Evolutionary conservation across 129 eudicot species (phyloP).

Genomic region (Mikania micrantha): DNA sequence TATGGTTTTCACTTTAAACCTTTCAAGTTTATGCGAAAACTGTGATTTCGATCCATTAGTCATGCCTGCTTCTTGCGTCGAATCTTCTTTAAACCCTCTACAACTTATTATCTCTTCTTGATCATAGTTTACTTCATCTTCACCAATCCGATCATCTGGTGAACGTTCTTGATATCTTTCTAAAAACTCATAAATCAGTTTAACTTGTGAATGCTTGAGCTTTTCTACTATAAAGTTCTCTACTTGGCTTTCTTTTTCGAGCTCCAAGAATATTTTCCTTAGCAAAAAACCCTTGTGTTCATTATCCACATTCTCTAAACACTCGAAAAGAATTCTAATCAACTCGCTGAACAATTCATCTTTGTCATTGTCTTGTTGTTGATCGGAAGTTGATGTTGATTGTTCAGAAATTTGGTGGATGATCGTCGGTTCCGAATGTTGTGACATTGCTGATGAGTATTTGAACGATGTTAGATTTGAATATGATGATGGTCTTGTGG

Average conservation of each 20-base stretch:
- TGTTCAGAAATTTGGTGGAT: neutral
- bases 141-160: too few species aligned
- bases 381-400: neutral
- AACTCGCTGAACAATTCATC: conserved; percentile 12
- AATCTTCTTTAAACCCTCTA: conserved; percentile 3
- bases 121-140: neutral
- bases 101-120: neutral
- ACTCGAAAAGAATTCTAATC: conserved; percentile 8
- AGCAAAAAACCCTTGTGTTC: conserved; percentile 13
- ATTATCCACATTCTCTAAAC: conserved; percentile 11
- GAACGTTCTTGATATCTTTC: neutral
- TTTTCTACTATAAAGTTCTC: neutral
- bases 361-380: neutral
- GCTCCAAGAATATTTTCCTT: conserved; percentile 1
- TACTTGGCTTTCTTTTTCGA: conserved; percentile 11
- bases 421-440: neutral
- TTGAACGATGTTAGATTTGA: conserved; percentile 17
- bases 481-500: conserved; percentile 12
- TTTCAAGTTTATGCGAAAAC: conserved; percentile 6
- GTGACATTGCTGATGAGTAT: neutral
- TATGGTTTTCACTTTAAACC: conserved; percentile 18
- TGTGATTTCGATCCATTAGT: neutral
- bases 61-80: neutral
- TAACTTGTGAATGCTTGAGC: conserved; percentile 12
- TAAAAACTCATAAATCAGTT: conserved; percentile 8